Evolutionary conservation across 179 eudicot species (phyloP).

Genomic region (Silene coronaria): DNA sequence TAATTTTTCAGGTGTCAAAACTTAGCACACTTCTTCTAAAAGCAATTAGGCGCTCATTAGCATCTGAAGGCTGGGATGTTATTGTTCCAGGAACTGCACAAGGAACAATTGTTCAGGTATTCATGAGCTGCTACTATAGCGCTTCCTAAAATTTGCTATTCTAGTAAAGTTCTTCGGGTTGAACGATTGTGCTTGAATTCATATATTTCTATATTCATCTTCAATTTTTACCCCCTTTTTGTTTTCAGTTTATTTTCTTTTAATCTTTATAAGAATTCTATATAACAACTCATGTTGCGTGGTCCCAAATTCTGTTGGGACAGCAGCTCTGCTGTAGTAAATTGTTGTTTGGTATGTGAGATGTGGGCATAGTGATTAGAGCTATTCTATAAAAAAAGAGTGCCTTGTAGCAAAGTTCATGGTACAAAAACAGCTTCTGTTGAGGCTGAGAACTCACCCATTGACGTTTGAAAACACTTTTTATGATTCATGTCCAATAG

Average conservation of each 20-base stretch:
- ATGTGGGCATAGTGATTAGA: not conserved
- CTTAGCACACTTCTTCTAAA: conserved; percentile 73
- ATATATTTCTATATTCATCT: not conserved
- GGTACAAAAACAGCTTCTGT: not conserved
- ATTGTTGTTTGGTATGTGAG: not conserved
- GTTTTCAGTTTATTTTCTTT: conserved; percentile 5
- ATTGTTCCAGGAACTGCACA: conserved; percentile 82
- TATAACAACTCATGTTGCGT: not conserved
- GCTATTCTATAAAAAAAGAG: not conserved
- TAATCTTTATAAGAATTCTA: not conserved
- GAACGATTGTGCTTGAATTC: not conserved
- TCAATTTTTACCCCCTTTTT: not conserved
- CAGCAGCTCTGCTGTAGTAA: not conserved
- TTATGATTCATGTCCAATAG: too few species aligned
- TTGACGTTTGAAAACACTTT: not conserved
- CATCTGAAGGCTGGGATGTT: conserved; percentile 95
- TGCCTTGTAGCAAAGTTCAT: not conserved
- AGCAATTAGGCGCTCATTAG: conserved; percentile 60
- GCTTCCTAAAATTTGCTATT: not conserved
- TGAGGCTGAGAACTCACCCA: conserved; percentile 1
- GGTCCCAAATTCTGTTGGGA: conserved; percentile 7
- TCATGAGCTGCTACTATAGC: not conserved
- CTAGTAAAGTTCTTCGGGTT: not conserved
- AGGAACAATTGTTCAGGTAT: conserved; percentile 78
- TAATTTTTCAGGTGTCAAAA: conserved; percentile 93